phyloP scores from a whole-genome alignment of 2,329 filamentous ascomycete genomes.

The Pezicula neosporulosa region DNA sequence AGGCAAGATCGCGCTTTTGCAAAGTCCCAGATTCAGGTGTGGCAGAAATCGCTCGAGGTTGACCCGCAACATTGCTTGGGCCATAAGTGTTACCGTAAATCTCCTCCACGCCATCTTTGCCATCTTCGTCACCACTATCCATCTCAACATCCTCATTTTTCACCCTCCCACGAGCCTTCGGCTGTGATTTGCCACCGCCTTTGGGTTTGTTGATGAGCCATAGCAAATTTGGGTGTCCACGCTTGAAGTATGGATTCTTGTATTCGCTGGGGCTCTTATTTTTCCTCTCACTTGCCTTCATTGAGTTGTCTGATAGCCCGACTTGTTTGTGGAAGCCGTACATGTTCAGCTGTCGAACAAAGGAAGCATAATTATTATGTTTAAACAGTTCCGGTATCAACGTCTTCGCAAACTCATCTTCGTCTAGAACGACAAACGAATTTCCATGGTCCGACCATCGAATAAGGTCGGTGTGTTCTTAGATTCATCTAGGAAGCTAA shows the following conservation, averaged over 20 bases:
- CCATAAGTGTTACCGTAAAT: conserved; percentile 29
- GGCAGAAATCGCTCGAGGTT: conserved; percentile 28
- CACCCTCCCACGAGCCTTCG: conserved; percentile 42
- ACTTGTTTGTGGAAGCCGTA: conserved; percentile 69
- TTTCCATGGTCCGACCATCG: conserved; percentile 96
- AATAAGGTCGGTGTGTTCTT: conserved; percentile 95
- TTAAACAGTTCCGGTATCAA: conserved; percentile 75
- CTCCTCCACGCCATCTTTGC: conserved; percentile 36
- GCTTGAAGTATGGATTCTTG: conserved; percentile 92
- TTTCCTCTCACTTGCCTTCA: conserved; percentile 95
- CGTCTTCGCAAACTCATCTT: conserved; percentile 80
- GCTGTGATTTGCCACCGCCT: conserved; percentile 59
- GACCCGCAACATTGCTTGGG: conserved; percentile 40
- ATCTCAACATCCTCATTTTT: conserved; percentile 64
- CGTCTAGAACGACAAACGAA: conserved; percentile 93
- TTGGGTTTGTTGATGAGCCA: conserved; percentile 98
- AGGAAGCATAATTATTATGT: conserved; percentile 76
- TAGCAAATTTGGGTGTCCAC: conserved; percentile 84
- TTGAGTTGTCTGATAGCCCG: conserved; percentile 91
- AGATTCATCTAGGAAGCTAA: conserved; percentile 86
- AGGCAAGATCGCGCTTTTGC: conserved; percentile 69
- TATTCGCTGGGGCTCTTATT: conserved; percentile 99
- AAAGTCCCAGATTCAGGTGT: conserved; percentile 38
- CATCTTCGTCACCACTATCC: conserved; percentile 65
- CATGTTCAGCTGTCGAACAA: conserved; percentile 69